Evolutionary conservation across 768 basidiomycete genomes (phyloP).

Genomic region (Macrolepiota dolichaula): DNA sequence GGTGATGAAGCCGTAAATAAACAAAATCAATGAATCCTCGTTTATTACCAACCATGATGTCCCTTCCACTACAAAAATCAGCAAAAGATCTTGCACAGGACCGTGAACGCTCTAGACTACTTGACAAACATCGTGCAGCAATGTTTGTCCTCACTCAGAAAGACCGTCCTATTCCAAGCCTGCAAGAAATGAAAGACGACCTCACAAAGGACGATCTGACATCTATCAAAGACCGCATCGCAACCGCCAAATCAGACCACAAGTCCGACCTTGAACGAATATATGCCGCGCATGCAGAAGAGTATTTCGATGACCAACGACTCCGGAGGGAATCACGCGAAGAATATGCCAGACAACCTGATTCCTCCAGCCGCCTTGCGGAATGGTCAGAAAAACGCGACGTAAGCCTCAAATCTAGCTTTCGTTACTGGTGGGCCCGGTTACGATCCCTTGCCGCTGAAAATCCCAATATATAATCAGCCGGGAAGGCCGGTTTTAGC

Average conservation of each 20-base stretch:
- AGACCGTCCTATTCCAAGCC: slow-evolving; percentile 16
- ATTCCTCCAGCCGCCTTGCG: not conserved
- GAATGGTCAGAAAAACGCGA: slow-evolving; percentile 11
- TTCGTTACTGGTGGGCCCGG: too few relatives aligned
- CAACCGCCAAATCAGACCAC: not conserved
- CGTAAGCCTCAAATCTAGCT: not conserved
- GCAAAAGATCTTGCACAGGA: not conserved
- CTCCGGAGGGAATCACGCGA: slow-evolving; percentile 3
- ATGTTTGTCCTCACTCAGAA: slow-evolving; percentile 20
- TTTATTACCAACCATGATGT: not conserved
- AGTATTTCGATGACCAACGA: slow-evolving; percentile 8
- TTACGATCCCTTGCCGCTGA: not conserved
- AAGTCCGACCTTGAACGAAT: slow-evolving; percentile 2
- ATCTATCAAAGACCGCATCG: slow-evolving; percentile 4
- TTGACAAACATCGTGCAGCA: slow-evolving; percentile 15
- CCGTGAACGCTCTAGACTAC: not conserved
- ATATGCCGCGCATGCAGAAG: slow-evolving; percentile 2
- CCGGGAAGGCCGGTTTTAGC: not conserved
- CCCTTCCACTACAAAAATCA: not conserved
- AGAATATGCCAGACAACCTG: not conserved
- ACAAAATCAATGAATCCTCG: not conserved
- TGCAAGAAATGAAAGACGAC: slow-evolving; percentile 9
- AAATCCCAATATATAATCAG: not conserved
- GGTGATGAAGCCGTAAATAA: not conserved
- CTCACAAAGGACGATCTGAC: slow-evolving; percentile 1